phyloP scores from a whole-genome alignment of 352 stramenopile species.

The Pythium volutum region DNA sequence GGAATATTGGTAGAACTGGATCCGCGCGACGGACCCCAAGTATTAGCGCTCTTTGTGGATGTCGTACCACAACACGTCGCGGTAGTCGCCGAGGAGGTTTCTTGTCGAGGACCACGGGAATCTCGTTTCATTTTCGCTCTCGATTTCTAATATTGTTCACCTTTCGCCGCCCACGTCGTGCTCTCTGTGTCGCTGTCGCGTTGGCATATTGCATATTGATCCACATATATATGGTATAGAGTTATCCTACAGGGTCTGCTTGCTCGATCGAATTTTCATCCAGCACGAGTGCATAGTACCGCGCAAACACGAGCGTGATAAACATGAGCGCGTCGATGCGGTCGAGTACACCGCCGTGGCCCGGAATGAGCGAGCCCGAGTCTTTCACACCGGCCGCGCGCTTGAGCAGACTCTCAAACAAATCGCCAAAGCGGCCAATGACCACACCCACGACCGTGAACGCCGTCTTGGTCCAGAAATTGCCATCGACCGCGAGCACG shows the following conservation, averaged over 20 bases:
- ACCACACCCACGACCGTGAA: conserved; percentile 90
- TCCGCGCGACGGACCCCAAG: conserved; percentile 69
- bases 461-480: conserved; percentile 65
- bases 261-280: no score
- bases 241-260: no score
- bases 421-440: conserved; percentile 91
- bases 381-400: conserved; percentile 93
- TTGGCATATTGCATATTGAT: no score
- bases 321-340: conserved; percentile 96
- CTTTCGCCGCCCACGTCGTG: no score
- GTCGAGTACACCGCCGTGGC: conserved; percentile 94
- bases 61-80: no score
- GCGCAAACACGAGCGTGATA: conserved; percentile 55
- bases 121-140: no score
- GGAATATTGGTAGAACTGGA: conserved; percentile 54
- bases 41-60: conserved; percentile 36
- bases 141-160: no score
- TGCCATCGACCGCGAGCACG: conserved; percentile 70
- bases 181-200: no score
- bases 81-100: no score
- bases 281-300: conserved; percentile 37
- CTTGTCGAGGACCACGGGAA: no score
- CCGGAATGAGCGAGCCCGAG: conserved; percentile 92
- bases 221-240: no score
- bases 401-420: conserved; percentile 96